Evolutionary conservation across 129 eudicot species (phyloP), one percentile per base, ranked within the genome.

Genomic region (Solidago caesia): DNA sequence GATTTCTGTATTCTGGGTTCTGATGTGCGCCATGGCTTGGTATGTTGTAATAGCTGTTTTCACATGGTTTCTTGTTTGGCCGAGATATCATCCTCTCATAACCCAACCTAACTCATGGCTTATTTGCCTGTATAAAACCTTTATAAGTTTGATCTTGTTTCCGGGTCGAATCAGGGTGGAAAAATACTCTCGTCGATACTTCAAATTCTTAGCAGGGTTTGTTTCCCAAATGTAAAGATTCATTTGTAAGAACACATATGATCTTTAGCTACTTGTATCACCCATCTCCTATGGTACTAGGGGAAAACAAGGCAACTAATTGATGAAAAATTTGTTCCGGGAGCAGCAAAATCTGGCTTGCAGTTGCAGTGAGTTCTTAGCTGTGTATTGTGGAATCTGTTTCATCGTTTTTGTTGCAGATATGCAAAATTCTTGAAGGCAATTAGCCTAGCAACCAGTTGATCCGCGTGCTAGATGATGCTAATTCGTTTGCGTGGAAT

Each of bases 71-170:
- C 44, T 7, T 66, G 70, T 10, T 63, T 66, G 16, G 70, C 26
- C 7, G 70, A 44, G 52, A 66, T 66, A 5, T 44, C 70, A 9
- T 15, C 53, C 70, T 33, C 33, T 66, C 15, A 66, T 66, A 52
- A 43, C n/a, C 39, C 53, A 44, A 43, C 33, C 39, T 51, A 66
- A 66, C 70, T 44, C 14, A 44, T 44, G 70, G 10, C 29, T 7
- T 13, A n/a, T 15, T 66, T 44, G 26, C 68, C 44, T 44, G 70
- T 66, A 42, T 43, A 66, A 66, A 66, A 44, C 53, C 7, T 33
- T 66, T 65, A 51, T 66, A 66, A 66, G 43, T 43, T 44, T 66
- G 70, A 14, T 66, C 70, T 65, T 44, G 70, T 72, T 42, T 72
- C 56, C 56, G 67, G 76, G 72, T 45, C 46, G 57, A 25, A 56